Base-by-base conservation (phyloP, 228 moss, liverwort and hornwort genomes). In the Sphagnum fallax region DNA sequence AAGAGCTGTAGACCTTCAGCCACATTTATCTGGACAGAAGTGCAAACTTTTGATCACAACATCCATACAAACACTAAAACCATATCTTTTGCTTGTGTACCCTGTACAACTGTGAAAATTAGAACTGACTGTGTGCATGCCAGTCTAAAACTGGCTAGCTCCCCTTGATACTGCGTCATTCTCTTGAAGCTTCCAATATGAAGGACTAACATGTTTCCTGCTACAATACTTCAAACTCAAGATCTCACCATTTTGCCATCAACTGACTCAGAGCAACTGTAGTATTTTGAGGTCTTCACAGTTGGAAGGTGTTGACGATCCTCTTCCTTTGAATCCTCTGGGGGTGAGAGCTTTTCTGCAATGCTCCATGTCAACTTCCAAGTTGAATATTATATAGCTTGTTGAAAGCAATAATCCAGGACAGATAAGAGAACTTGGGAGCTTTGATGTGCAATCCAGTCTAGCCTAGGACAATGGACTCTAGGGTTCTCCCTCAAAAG, bases 1-100 rank as follows among this genome's bases (percentile, higher is more conserved):
- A 76, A 70, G 51, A 88, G 77, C 65, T 88, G 84, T 48, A 88
- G 79, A 62, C 87, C 87, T 50, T 81, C 87, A 51, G 76, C 79
- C 7, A 79, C 79, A 67, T 88, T 88, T 53, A 84, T 69, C 87
- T 88, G 70, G 57, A 47, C 12, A 58, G 12, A 8, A 55, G 12
- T 55, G 3, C 55, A 55, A 55, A 55, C 1, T 12, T 32, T 32
- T 32, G 32, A 32, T 32, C 32, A 32, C 2, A 32, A 32, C 32
- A 32, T 32, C 32, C 32, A 32, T 32, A 32, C 32, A 32, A 32
- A 32, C 32, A 32, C 32, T 32, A 32, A 32, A 32, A 32, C 32
- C 32, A 32, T 32, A 32, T 32, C 32, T 32, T 32, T 32, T 32
- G 32, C 32, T 32, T 32, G 2, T 32, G 32, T 32, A 32, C 32